Evolutionary conservation across 1,284 basidiomycete genomes (phyloP).

Genomic region (Trametes polyzona): DNA sequence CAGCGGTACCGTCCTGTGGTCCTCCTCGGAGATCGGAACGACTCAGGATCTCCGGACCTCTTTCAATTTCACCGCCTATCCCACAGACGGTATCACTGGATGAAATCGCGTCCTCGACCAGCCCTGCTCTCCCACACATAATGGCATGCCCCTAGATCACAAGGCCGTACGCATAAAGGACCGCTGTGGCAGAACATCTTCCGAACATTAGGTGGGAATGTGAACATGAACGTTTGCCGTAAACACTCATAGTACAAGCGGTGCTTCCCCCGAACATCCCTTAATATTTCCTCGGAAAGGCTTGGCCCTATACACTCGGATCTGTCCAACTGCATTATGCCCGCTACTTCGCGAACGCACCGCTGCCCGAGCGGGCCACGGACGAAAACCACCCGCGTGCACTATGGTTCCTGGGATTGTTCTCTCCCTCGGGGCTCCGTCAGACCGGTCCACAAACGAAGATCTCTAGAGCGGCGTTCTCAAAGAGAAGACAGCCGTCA

Average conservation of each 20-base stretch:
- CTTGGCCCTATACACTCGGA: neutral
- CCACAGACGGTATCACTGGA: neutral
- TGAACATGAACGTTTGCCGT: neutral
- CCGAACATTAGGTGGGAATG: neutral
- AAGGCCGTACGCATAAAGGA: neutral
- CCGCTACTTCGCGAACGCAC: neutral
- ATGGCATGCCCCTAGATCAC: neutral
- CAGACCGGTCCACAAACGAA: neutral
- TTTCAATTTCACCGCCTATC: neutral
- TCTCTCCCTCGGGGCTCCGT: neutral
- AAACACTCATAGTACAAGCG: neutral
- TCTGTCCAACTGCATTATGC: neutral
- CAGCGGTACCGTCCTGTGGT: neutral
- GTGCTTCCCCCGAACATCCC: neutral
- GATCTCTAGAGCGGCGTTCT: constrained; percentile 12
- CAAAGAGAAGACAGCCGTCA: neutral
- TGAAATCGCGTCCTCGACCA: neutral
- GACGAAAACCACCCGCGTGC: neutral
- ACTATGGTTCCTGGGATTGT: neutral
- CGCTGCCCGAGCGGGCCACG: neutral
- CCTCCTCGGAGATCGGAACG: constrained; percentile 8
- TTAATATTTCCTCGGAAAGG: neutral
- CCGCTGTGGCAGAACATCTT: neutral
- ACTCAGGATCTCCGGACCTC: neutral
- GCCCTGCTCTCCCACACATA: neutral